A percentile compares a stretch with the other conserved stretches of the same genome.
These are phyloP conservation scores for Cymbopogon citratus DNA, from an alignment of 176 grass and related monocot species.

Conservation along the genomic window DNA sequence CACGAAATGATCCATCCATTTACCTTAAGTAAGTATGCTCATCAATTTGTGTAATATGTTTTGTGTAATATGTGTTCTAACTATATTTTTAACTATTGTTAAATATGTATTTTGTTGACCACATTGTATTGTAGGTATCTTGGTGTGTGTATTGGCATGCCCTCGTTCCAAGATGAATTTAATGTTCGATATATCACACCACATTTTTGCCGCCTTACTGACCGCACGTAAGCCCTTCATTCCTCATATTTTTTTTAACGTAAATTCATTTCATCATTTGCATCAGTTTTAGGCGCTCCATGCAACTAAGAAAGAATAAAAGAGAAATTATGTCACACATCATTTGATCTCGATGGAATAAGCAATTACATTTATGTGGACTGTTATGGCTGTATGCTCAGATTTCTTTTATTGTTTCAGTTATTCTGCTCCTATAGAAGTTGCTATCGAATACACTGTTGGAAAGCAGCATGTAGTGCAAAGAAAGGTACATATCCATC, in stretches of 20 bases:
- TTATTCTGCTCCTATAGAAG: slow-evolving; percentile 73
- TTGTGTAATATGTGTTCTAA: neutral
- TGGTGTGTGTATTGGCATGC: slow-evolving; percentile 28
- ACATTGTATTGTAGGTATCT: neutral
- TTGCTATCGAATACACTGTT: slow-evolving; percentile 63
- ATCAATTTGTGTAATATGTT: neutral
- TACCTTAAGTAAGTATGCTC: slow-evolving; percentile 58
- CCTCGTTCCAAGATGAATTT: slow-evolving; percentile 12
- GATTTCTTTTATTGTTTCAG: slow-evolving; percentile 26
- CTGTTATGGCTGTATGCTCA: neutral
- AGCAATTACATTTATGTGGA: neutral
- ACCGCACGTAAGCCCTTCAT: slow-evolving; percentile 32
- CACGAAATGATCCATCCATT: slow-evolving; percentile 42
- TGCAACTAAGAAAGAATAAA: neutral
- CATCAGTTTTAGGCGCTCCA: no score
- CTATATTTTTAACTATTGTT: neutral
- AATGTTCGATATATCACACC: slow-evolving; percentile 37
- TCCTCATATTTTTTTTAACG: no score
- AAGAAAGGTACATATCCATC: neutral
- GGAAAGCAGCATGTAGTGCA: slow-evolving; percentile 35
- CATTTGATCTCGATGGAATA: neutral
- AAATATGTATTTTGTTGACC: neutral
- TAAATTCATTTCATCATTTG: neutral
- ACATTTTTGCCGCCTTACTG: slow-evolving; percentile 79
- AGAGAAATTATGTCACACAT: neutral